Percentiles rank a stretch among this genome's conserved stretches.
Evolutionary conservation across 2,329 filamentous ascomycete genomes (phyloP).

Genomic region (Fusarium nodosum): DNA sequence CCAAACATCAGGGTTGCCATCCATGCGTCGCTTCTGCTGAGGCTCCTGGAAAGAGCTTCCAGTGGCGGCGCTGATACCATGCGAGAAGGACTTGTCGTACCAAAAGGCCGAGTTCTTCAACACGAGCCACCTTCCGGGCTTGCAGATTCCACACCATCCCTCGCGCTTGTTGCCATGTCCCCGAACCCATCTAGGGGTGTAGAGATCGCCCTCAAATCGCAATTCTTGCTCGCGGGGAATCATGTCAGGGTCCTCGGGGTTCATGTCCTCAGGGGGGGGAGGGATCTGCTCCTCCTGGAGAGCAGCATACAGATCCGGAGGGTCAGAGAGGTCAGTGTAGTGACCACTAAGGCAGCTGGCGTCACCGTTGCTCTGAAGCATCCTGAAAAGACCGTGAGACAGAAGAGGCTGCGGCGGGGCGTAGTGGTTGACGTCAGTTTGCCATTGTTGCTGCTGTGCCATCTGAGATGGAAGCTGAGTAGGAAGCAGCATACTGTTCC

Average conservation of each 20-base stretch:
- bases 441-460: conserved; percentile 64
- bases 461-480: conserved; percentile 65
- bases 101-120: conserved; percentile 93
- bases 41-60: conserved; percentile 84
- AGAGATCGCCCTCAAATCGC: conserved; percentile 83
- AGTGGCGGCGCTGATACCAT: conserved; percentile 86
- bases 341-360: conserved; percentile 75
- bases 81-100: conserved; percentile 93
- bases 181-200: conserved; percentile 86
- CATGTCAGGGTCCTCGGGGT: conserved; percentile 80
- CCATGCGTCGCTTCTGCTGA: conserved; percentile 79
- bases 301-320: conserved; percentile 81
- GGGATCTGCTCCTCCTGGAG: conserved; percentile 79
- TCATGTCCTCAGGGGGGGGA: conserved; percentile 85
- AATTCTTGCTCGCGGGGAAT: conserved; percentile 83
- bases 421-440: conserved; percentile 65
- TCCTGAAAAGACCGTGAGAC: conserved; percentile 80
- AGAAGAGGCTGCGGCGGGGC: conserved; percentile 73
- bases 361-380: conserved; percentile 81
- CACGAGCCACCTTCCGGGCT: conserved; percentile 86
- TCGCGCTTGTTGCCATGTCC: conserved; percentile 90
- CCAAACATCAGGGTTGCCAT: conserved; percentile 85
- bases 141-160: conserved; percentile 91
- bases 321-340: conserved; percentile 80
- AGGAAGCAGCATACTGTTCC: conserved; percentile 70